Base-by-base conservation (phyloP, 2,329 filamentous ascomycete genomes). In the Hypoxylon sp. region DNA sequence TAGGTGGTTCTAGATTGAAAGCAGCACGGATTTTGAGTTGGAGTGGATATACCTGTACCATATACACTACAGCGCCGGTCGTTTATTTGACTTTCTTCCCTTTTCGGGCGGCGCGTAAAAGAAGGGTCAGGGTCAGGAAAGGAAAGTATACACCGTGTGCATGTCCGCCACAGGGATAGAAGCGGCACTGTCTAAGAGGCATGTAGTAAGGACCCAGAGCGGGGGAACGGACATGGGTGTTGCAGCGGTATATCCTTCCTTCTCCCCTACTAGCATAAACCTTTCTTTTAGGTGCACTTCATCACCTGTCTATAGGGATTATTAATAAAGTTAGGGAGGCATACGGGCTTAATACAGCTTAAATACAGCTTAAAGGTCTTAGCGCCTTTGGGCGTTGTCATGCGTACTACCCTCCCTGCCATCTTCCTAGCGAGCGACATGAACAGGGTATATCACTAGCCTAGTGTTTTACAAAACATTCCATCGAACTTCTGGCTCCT, bases 31-130 rank as follows among this genome's bases (percentile, higher is more conserved):
- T 60, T 63, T 68, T 63, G 58, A 62, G 39, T 52, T 41, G 59
- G 56, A 70, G 67, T 68, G 67, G 64, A 63, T 68, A 63, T 67
- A 51, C n/a, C n/a, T n/a, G n/a, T 27, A 27, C 32, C 34, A 45
- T 55, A 61, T 60, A 63, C 58, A 65, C 64, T 60, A 63, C 58
- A 65, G 67, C 67, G 64, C 67, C 58, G 61, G 61, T 67, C 55
- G 39, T 61, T 61, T 50, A 52, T 57, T 64, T 54, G 34, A 54
- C 57, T 61, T 61, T 55, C 43, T 63, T 52, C 48, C 61, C 32
- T 30, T 65, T 68, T 67, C 19, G 57, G 58, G 61, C 57, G 58
- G 67, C 61, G 64, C 61, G 61, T 68, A 65, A 43, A 65, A 29
- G 37, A 46, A 61, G 3, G 16, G 14, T 39, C 5, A 67, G 57